Conservation (phyloP, 1,284 basidiomycete species). For the Trichosporon coremiiforme region DNA sequence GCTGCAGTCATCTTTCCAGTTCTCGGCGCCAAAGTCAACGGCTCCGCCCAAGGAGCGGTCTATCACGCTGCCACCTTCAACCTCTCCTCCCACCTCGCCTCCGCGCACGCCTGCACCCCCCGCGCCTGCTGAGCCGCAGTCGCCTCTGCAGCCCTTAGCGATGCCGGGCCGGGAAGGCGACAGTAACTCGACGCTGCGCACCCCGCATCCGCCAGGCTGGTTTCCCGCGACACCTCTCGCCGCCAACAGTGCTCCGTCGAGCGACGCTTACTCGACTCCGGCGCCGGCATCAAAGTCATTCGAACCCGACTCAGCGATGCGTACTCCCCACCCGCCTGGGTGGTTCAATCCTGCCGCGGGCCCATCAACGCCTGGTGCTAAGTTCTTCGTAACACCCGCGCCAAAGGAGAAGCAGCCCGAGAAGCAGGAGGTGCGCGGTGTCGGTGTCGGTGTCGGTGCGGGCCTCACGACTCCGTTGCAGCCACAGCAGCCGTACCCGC, state of each 20-base stretch:
- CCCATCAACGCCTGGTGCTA: background rate
- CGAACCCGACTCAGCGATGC: slow-evolving; percentile 14
- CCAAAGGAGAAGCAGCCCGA: slow-evolving; percentile 1
- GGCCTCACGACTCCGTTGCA: slow-evolving; percentile 21
- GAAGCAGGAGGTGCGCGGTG: background rate
- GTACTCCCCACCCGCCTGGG: slow-evolving; percentile 7
- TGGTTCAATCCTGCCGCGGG: slow-evolving; percentile 9
- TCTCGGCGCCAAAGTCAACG: background rate
- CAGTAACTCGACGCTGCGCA: background rate
- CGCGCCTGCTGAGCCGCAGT: background rate
- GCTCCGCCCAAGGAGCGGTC: background rate
- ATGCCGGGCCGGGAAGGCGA: background rate
- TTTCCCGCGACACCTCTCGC: background rate
- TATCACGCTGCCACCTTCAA: background rate
- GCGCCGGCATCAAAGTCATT: background rate
- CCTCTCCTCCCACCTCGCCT: background rate
- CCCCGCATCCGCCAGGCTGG: slow-evolving; percentile 9
- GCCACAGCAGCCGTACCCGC: slow-evolving; percentile 15
- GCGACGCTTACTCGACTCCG: background rate
- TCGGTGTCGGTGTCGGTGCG: background rate
- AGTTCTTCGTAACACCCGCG: background rate
- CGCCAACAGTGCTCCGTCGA: too few species aligned
- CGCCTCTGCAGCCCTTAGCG: slow-evolving; percentile 5
- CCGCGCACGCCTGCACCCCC: slow-evolving; percentile 2
- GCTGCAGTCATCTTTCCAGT: background rate